A percentile compares a stretch with the other conserved stretches of the same genome.
phyloP scores from a whole-genome alignment of 2,329 filamentous ascomycete species.

The Exophiala mesophila region DNA sequence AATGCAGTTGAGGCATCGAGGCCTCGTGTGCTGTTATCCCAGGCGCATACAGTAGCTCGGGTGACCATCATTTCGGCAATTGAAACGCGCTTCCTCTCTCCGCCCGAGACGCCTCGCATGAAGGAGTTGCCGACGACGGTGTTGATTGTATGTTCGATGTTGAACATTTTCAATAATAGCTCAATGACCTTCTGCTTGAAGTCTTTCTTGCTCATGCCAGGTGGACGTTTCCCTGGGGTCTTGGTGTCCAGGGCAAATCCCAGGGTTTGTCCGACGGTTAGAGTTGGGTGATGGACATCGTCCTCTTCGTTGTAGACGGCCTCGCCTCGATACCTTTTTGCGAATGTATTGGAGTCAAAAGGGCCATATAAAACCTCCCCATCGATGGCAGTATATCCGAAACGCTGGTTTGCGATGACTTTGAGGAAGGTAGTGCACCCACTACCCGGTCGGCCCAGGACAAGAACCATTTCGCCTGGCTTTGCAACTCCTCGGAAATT shows the following conservation, averaged over 20 bases:
- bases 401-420: slow-evolving; percentile 62
- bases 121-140: slow-evolving; percentile 82
- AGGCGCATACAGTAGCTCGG: slow-evolving; percentile 65
- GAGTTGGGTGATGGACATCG: slow-evolving; percentile 76
- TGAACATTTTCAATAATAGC: slow-evolving; percentile 83
- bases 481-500: slow-evolving; percentile 62
- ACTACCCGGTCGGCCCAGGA: slow-evolving; percentile 70
- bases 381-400: slow-evolving; percentile 55
- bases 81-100: slow-evolving; percentile 72
- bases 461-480: slow-evolving; percentile 84
- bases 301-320: slow-evolving; percentile 83
- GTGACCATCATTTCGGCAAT: slow-evolving; percentile 81
- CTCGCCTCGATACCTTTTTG: slow-evolving; percentile 69
- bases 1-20: slow-evolving; percentile 64
- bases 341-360: slow-evolving; percentile 65
- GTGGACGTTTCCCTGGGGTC: slow-evolving; percentile 72
- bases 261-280: slow-evolving; percentile 83
- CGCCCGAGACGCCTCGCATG: slow-evolving; percentile 73
- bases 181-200: slow-evolving; percentile 73
- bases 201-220: slow-evolving; percentile 64
- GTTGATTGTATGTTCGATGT: slow-evolving; percentile 80
- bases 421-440: slow-evolving; percentile 68
- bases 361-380: slow-evolving; percentile 75
- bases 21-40: slow-evolving; percentile 70
- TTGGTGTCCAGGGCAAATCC: slow-evolving; percentile 81